These are phyloP conservation scores for Rhizopogon salebrosus DNA, from an alignment of 768 basidiomycete species.

Conservation along the genomic window DNA sequence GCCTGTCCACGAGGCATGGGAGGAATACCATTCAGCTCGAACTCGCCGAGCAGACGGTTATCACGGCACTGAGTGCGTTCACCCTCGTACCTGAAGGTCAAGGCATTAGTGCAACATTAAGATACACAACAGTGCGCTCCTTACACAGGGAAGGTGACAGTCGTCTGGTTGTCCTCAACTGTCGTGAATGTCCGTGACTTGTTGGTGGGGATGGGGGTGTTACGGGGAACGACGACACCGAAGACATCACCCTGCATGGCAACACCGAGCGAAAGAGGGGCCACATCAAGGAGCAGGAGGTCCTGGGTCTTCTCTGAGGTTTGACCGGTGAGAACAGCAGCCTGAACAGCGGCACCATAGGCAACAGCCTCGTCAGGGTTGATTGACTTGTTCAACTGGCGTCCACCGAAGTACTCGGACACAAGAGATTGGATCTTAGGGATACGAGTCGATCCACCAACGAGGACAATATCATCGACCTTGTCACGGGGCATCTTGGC, in stretches of 20 bases:
- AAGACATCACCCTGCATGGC: constrained; percentile 99
- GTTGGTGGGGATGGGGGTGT: constrained; percentile 99
- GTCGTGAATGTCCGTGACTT: constrained; percentile 99
- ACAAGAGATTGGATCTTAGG: constrained; percentile 98
- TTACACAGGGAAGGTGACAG: constrained; percentile 98
- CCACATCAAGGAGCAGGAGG: constrained; percentile 96
- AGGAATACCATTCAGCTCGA: constrained; percentile 97
- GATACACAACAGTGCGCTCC: constrained; percentile 15
- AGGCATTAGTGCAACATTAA: constrained; percentile 7
- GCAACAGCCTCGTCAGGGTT: constrained; percentile 99
- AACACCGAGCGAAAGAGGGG: constrained; percentile 97
- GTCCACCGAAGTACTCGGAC: constrained; percentile 97
- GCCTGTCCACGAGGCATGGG: constrained; percentile 99
- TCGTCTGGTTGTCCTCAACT: constrained; percentile 99
- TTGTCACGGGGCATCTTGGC: constrained; percentile 96
- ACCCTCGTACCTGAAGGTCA: constrained; percentile 76
- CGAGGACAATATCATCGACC: constrained; percentile 98
- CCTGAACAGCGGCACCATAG: constrained; percentile 99
- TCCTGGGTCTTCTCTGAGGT: constrained; percentile 99
- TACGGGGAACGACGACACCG: constrained; percentile 98
- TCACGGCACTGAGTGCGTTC: constrained; percentile 99
- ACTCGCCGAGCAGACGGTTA: constrained; percentile 98
- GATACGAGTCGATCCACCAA: constrained; percentile 99
- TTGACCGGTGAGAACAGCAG: constrained; percentile 96
- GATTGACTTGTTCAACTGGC: constrained; percentile 99